Base-by-base conservation (phyloP, 176 grass and related monocot genomes). In the Cenchrus americanus region DNA sequence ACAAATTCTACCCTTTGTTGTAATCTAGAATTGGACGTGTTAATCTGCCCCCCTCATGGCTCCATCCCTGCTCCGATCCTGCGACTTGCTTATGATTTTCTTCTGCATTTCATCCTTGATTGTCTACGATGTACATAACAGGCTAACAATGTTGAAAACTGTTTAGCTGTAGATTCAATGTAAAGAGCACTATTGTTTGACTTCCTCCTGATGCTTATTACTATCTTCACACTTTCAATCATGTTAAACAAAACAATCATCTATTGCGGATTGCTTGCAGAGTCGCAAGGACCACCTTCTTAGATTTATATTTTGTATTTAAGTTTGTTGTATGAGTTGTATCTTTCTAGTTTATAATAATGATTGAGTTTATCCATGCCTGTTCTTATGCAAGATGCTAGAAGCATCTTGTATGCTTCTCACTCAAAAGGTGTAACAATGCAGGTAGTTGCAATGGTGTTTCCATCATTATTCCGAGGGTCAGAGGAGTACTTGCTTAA, bases 401-500 rank as follows among this genome's bases (percentile, higher is more conserved):
- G 60, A 64, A 55, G 62, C 61, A 52, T 77, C 46, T n/a, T 94
- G 48, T 63, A 60, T 70, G 23, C 71, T 71, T 54, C 73, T 85
- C 32, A 89, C 88, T 80, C 5, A 24, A 80, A 80, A 49, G 62
- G 18, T 42, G 60, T 66, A 51, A 89, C 49, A 14, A 66, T 94
- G 89, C 46, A 94, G 96, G 69, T 91, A 77, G 76, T 95, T 80
- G 82, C 92, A 89, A 83, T 62, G 52, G 66, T 82, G 65, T 98
- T 90, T 81, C 93, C 96, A 77, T 89, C 87, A 81, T 81, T 95
- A 62, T 82, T 98, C 34, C 66, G 59, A 62, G 85, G 83, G 66
- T 90, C 91, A 76, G 87, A 94, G 80, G 87, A 85, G 64, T 80
- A 88, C 82, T 78, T 95, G 68, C 22, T 93, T 24, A 88, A 95